Base-by-base conservation (phyloP, 2,329 filamentous ascomycete species). In the Camillea tinctor region DNA sequence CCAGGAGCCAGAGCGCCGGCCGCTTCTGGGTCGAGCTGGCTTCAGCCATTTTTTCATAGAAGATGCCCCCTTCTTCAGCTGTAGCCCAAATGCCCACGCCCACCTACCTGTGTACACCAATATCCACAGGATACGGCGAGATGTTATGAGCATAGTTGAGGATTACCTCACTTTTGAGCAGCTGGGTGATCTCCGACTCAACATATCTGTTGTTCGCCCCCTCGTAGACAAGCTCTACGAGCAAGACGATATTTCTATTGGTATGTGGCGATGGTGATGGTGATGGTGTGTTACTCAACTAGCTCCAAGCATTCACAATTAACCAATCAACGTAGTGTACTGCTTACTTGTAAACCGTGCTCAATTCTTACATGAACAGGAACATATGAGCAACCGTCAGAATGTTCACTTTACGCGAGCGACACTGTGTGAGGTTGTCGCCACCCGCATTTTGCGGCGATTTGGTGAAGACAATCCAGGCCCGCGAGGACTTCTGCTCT, bases 201-300 rank as follows among this genome's bases (percentile, higher is more conserved):
- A 95, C 72, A 84, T 91, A 55, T 83, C 89, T 1, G 88, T 95
- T 51, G 88, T 95, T 20, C 85, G 92, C 60, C 92, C 92, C 1
- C 77, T 95, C 23, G 90, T 95, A n/a, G 90, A 95, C 72, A 89
- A 91, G 72, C 83, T 94, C 8, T 95, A 92, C 72, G 87, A 91
- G 68, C 82, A 88, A 60, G 84, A 91, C 60, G 92, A 95, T 77
- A 88, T 93, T 48, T 94, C 91, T 1, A 87, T 93, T 58, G 83
- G 87, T 89, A 76, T 64, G 80, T 69, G 8, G 30, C 50, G 3
- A 30, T 30, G n/a, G n/a, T n/a, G n/a, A n/a, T n/a, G n/a, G n/a
- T n/a, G n/a, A n/a, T n/a, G n/a, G n/a, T 30, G 26, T 30, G 26
- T 11, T 24, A 49, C 44, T 13, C 17, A 13, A 13, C 44, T 21